A percentile compares a stretch with the other conserved stretches of the same genome.
Conservation (phyloP, 108 stramenopile genomes). For the Ochromonas danica region DNA sequence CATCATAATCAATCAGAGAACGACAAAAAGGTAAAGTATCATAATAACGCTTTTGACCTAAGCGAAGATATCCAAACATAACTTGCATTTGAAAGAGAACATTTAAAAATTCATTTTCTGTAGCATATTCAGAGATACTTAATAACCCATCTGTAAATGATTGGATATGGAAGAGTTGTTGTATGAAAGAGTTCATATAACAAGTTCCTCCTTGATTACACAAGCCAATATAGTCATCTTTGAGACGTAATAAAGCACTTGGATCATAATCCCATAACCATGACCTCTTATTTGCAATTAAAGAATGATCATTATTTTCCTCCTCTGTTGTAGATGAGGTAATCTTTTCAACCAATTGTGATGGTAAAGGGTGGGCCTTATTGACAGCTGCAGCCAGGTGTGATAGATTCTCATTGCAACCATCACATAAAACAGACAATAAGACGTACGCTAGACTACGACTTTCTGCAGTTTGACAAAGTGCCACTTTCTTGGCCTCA, state of each 20-base stretch:
- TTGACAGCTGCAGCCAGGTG: not conserved
- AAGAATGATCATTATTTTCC: too few species aligned
- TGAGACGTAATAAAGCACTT: not conserved
- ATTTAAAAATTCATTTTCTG: constrained; percentile 2
- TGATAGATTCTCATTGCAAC: not conserved
- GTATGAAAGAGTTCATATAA: constrained; percentile 66
- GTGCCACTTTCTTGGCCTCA: not conserved
- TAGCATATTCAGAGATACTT: constrained; percentile 25
- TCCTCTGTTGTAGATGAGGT: not conserved
- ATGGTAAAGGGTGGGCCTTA: not conserved
- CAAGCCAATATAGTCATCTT: constrained; percentile 56
- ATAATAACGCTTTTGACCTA: constrained; percentile 19
- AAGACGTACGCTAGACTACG: constrained; percentile 1
- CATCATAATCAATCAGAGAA: constrained; percentile 40
- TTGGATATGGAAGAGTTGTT: constrained; percentile 52
- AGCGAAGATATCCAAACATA: constrained; percentile 41
- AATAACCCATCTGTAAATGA: constrained; percentile 37
- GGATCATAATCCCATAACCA: constrained; percentile 29
- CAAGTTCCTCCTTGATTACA: constrained; percentile 65
- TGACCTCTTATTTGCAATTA: not conserved
- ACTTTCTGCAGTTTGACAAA: constrained; percentile 26
- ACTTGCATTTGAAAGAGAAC: constrained; percentile 38
- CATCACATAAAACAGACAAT: not conserved
- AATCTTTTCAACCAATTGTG: too few species aligned
- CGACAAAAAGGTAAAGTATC: constrained; percentile 35